phyloP scores from a whole-genome alignment of 495 filamentous ascomycete genomes.

The Podospora bellae-mahoneyi region DNA sequence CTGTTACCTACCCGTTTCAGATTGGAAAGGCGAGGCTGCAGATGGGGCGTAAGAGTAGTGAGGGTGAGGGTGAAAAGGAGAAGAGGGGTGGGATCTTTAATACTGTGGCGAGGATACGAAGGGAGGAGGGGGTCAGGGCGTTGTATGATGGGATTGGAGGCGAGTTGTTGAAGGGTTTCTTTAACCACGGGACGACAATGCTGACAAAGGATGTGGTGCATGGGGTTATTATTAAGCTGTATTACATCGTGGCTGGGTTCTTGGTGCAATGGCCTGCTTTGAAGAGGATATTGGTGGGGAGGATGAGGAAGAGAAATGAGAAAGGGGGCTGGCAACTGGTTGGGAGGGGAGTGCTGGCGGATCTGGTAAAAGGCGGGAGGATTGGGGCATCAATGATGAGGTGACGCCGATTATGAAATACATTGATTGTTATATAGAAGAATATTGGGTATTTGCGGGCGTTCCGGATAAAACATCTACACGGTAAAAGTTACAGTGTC shows the following conservation, averaged over 20 bases:
- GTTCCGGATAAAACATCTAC: conserved; percentile 32
- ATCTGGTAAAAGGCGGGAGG: not conserved
- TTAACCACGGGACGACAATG: conserved; percentile 88
- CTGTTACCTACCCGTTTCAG: conserved; percentile 81
- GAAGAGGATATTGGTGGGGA: conserved; percentile 19
- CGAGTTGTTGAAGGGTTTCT: conserved; percentile 80
- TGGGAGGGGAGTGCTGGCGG: not conserved
- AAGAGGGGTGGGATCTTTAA: conserved; percentile 52
- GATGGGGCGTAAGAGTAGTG: conserved; percentile 34
- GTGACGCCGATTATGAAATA: not conserved
- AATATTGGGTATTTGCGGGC: not conserved
- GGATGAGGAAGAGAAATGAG: conserved; percentile 14
- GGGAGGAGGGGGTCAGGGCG: conserved; percentile 61
- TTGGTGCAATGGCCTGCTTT: conserved; percentile 28
- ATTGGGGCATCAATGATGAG: not conserved
- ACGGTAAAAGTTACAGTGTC: conserved; percentile 81
- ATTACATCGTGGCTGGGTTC: conserved; percentile 48
- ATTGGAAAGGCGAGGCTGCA: conserved; percentile 77
- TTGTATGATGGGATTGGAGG: conserved; percentile 75
- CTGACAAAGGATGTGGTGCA: conserved; percentile 81
- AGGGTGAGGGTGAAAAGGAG: conserved; percentile 6
- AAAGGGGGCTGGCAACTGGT: conserved; percentile 13
- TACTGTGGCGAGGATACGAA: conserved; percentile 60
- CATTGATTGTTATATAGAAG: not conserved
- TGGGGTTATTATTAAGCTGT: conserved; percentile 64